These are phyloP conservation scores for Fusarium sp. DNA, from an alignment of 2,329 filamentous ascomycete species.

Conservation along the genomic window DNA sequence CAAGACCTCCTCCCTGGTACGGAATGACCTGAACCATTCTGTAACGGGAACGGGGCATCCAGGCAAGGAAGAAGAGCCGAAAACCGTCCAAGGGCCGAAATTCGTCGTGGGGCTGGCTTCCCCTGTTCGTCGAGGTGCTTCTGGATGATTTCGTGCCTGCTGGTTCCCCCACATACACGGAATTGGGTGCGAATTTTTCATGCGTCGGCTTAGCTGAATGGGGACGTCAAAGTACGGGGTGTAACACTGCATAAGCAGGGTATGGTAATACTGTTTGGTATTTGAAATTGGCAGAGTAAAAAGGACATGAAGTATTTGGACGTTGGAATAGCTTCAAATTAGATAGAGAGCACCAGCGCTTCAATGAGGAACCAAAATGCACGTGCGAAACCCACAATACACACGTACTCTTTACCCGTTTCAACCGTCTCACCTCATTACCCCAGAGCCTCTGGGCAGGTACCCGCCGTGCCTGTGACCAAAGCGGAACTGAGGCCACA, in stretches of 20 bases:
- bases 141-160: conserved; percentile 6
- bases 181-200: neutral
- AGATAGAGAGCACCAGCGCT: neutral
- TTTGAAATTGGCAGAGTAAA: neutral
- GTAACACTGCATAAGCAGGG: neutral
- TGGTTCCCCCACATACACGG: neutral
- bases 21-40: conserved; percentile 35
- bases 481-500: conserved; percentile 21
- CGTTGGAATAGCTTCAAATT: neutral
- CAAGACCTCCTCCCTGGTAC: conserved; percentile 34
- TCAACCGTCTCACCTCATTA: conserved; percentile 21
- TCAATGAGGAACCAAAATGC: conserved; percentile 6
- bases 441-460: conserved; percentile 31
- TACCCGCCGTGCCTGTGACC: conserved; percentile 2
- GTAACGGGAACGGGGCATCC: conserved; percentile 14
- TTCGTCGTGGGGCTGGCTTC: conserved; percentile 30
- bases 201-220: conserved; percentile 10
- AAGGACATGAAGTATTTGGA: neutral
- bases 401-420: conserved; percentile 19
- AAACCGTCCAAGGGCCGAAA: conserved; percentile 40
- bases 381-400: conserved; percentile 18
- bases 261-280: neutral
- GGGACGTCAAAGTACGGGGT: neutral
- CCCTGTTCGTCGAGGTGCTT: conserved; percentile 4
- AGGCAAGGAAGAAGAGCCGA: conserved; percentile 38